A percentile compares a stretch with the other conserved stretches of the same genome.
Evolutionary conservation across 352 stramenopile genomes (phyloP).

Genomic region (Saprolegnia parasitica): DNA sequence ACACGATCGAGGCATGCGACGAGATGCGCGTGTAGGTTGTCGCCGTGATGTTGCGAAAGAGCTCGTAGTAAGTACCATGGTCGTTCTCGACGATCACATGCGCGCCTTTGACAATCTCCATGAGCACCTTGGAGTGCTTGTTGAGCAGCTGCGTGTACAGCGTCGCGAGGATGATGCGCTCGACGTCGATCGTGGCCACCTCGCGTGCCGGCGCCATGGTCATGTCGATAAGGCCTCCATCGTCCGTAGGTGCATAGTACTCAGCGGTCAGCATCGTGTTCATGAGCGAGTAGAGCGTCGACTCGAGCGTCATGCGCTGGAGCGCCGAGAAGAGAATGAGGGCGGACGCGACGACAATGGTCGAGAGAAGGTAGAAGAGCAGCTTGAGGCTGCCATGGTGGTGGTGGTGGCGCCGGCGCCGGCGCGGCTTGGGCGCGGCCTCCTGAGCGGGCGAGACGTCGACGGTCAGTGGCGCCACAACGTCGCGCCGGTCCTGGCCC

Average conservation of each 20-base stretch:
- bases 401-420: slow-evolving; percentile 16
- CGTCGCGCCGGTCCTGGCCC: too few relatives aligned
- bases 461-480: not conserved
- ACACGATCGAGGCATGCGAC: slow-evolving; percentile 27
- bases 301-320: slow-evolving; percentile 27
- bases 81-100: slow-evolving; percentile 34
- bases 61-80: slow-evolving; percentile 29
- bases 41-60: slow-evolving; percentile 29
- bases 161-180: slow-evolving; percentile 19
- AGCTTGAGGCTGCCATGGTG: slow-evolving; percentile 9
- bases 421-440: not conserved
- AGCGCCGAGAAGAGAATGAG: slow-evolving; percentile 28
- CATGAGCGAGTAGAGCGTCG: slow-evolving; percentile 25
- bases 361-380: slow-evolving; percentile 21
- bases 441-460: not conserved
- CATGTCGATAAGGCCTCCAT: slow-evolving; percentile 13
- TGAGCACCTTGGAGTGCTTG: slow-evolving; percentile 21
- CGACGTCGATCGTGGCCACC: slow-evolving; percentile 18
- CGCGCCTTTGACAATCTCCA: slow-evolving; percentile 32
- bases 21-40: slow-evolving; percentile 32
- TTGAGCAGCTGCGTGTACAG: slow-evolving; percentile 25
- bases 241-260: not conserved
- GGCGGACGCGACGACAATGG: slow-evolving; percentile 18
- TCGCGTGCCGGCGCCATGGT: not conserved
- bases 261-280: slow-evolving; percentile 28